Conservation (phyloP, 2,329 filamentous ascomycete genomes). For the Aspergillus japonicus region DNA sequence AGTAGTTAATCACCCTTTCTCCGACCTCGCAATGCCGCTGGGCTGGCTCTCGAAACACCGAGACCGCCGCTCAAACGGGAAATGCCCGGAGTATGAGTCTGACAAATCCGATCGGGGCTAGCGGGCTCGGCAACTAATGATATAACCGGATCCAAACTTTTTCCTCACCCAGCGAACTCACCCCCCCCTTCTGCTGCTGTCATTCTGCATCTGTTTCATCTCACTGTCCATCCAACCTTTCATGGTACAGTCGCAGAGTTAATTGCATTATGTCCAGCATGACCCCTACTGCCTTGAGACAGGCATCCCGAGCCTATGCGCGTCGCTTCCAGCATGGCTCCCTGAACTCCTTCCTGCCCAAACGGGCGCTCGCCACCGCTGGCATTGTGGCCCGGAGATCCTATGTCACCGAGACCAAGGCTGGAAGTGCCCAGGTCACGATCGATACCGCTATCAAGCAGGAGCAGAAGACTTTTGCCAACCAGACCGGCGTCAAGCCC, state of each 20-base stretch:
- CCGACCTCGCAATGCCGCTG: not conserved
- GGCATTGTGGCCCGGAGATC: constrained; percentile 49
- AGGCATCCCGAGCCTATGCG: constrained; percentile 64
- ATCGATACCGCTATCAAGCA: constrained; percentile 81
- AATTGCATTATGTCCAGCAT: constrained; percentile 59
- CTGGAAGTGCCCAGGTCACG: constrained; percentile 67
- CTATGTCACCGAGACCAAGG: constrained; percentile 83
- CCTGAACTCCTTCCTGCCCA: constrained; percentile 40
- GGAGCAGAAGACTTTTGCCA: constrained; percentile 76
- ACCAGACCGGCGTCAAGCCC: constrained; percentile 55
- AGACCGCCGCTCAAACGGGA: constrained; percentile 10
- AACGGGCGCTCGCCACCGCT: constrained; percentile 39
- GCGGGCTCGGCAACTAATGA: constrained; percentile 24
- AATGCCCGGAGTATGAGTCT: constrained; percentile 19
- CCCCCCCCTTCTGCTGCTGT: constrained; percentile 3
- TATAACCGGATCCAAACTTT: constrained; percentile 29
- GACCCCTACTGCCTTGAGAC: constrained; percentile 69
- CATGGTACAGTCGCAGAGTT: constrained; percentile 23
- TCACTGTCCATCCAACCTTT: constrained; percentile 21
- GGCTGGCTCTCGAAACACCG: constrained; percentile 10
- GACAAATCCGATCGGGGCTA: constrained; percentile 28
- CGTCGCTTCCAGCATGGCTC: constrained; percentile 46
- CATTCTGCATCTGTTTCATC: constrained; percentile 18
- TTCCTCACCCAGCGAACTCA: constrained; percentile 22
- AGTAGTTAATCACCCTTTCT: not conserved